These are phyloP conservation scores for Auxenochlorella pyrenoidosa DNA, from an alignment of 139 green algal species.

Conservation along the genomic window DNA sequence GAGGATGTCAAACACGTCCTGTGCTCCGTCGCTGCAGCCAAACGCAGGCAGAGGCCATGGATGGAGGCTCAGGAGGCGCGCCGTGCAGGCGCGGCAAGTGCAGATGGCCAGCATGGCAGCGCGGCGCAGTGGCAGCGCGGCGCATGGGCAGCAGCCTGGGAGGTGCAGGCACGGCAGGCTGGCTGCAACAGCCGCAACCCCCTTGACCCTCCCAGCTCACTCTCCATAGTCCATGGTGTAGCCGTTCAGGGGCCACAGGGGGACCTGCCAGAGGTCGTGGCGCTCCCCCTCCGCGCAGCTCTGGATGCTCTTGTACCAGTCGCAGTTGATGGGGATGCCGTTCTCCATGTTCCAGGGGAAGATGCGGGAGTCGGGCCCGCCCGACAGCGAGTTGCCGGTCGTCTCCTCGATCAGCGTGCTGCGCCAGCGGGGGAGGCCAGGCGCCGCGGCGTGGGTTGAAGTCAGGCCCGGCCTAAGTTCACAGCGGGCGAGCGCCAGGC, in stretches of 20 bases:
- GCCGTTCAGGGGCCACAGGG: neutral
- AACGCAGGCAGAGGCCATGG: too few species aligned
- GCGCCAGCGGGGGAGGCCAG: too few species aligned
- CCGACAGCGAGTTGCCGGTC: constrained; percentile 1
- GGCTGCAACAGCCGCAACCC: too few species aligned
- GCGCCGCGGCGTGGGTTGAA: too few species aligned
- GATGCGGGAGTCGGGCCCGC: neutral
- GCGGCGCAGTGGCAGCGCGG: too few species aligned
- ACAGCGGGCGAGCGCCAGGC: too few species aligned
- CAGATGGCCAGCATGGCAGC: too few species aligned
- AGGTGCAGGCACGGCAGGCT: too few species aligned
- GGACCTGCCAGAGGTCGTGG: neutral
- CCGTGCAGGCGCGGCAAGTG: too few species aligned
- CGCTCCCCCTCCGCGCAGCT: neutral
- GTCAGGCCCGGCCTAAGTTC: too few species aligned
- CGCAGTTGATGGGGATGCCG: neutral
- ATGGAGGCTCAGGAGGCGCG: neutral
- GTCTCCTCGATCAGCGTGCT: neutral
- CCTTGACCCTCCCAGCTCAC: too few species aligned
- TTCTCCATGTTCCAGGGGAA: neutral
- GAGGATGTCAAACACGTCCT: constrained; percentile 10
- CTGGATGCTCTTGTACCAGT: neutral
- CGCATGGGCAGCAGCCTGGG: too few species aligned
- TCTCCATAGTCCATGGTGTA: constrained; percentile 28
- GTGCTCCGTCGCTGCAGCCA: neutral